These are phyloP conservation scores for Rhodosporidiobolus sp. DNA, from an alignment of 768 basidiomycete species.

Conservation along the genomic window DNA sequence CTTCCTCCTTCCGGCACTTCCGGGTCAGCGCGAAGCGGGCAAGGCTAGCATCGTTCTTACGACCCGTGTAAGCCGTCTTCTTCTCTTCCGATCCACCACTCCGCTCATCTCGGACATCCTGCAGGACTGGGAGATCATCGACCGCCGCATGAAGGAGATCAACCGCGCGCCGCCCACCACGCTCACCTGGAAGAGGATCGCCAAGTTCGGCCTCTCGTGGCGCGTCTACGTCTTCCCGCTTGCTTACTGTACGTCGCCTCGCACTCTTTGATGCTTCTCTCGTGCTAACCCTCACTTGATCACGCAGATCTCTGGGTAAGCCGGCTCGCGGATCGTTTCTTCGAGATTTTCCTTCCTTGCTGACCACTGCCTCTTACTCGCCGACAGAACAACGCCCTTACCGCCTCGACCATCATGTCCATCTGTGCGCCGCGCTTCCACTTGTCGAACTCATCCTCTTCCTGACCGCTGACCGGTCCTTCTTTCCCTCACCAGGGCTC, in stretches of 20 bases:
- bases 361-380: too few relatives aligned
- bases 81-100: too few relatives aligned
- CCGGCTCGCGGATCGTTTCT: not conserved
- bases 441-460: too few relatives aligned
- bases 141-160: constrained; percentile 30
- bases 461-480: too few relatives aligned
- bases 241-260: too few relatives aligned
- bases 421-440: not conserved
- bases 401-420: constrained; percentile 33
- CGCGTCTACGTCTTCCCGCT: constrained; percentile 43
- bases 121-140: constrained; percentile 35
- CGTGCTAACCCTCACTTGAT: not conserved
- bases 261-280: not conserved
- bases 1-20: constrained; percentile 41
- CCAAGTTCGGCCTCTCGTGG: constrained; percentile 31
- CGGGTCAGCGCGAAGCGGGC: constrained; percentile 6
- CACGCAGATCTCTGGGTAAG: not conserved
- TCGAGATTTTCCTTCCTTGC: not conserved
- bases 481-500: constrained; percentile 33
- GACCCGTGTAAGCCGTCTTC: constrained; percentile 8
- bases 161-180: constrained; percentile 34
- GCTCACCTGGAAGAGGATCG: constrained; percentile 37
- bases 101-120: too few relatives aligned
- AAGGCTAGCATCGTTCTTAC: constrained; percentile 38
- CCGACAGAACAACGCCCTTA: constrained; percentile 15